A percentile compares a stretch with the other conserved stretches of the same genome.
These are phyloP conservation scores for Auricularia auricula-judae DNA, from an alignment of 768 basidiomycete species.

Conservation along the genomic window DNA sequence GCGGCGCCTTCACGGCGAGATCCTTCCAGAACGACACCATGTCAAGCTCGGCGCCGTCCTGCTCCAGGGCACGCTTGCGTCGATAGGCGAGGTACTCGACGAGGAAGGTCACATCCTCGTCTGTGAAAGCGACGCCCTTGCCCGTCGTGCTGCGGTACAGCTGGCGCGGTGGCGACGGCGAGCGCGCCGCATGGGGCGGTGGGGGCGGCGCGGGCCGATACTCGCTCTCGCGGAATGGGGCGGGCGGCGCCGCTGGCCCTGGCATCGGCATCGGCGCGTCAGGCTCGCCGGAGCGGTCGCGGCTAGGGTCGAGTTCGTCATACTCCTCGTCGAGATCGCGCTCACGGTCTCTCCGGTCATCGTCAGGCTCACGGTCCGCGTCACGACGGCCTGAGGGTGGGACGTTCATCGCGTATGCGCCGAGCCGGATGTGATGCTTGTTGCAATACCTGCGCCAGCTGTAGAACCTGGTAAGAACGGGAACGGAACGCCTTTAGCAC, in stretches of 20 bases:
- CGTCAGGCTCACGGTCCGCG: constrained; percentile 33
- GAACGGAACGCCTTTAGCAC: constrained; percentile 1
- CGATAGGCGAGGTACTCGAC: constrained; percentile 65
- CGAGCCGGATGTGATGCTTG: constrained; percentile 83
- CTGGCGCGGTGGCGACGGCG: constrained; percentile 72
- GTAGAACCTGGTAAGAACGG: constrained; percentile 47
- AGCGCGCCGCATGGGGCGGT: constrained; percentile 27
- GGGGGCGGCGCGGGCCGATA: neutral
- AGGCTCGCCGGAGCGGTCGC: neutral
- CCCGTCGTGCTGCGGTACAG: constrained; percentile 78
- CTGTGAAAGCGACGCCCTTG: constrained; percentile 82
- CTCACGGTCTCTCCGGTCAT: constrained; percentile 12
- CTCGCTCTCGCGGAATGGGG: too few species aligned
- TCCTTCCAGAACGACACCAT: constrained; percentile 79
- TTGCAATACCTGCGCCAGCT: constrained; percentile 90
- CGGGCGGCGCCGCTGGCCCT: too few species aligned
- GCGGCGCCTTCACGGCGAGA: constrained; percentile 68
- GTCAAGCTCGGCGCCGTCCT: constrained; percentile 25
- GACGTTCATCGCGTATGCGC: constrained; percentile 71
- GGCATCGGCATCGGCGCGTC: neutral
- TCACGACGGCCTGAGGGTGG: constrained; percentile 30
- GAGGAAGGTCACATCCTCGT: constrained; percentile 69
- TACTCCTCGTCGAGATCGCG: neutral
- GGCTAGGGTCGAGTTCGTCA: neutral
- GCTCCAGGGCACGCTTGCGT: constrained; percentile 29